A percentile compares a stretch with the other conserved stretches of the same genome.
phyloP scores from a whole-genome alignment of 371 early-diverging fungal species.

The Phascolomyces articulosus region DNA sequence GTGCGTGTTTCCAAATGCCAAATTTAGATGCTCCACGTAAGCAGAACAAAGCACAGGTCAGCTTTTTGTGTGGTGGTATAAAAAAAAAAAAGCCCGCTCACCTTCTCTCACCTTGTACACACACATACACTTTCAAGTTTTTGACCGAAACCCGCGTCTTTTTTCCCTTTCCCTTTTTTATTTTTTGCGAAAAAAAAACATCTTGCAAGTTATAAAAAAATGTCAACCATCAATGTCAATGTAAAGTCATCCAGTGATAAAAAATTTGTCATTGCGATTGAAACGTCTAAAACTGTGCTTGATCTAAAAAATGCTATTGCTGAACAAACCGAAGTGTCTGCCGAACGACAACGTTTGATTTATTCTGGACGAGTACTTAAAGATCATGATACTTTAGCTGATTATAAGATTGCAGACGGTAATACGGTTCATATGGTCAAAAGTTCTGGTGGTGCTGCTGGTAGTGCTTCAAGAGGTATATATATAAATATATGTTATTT shows the following conservation, averaged over 20 bases:
- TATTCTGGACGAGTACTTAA: conserved; percentile 94
- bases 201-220: too few species aligned
- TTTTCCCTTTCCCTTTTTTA: not conserved
- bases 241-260: conserved; percentile 88
- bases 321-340: conserved; percentile 70
- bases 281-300: conserved; percentile 66
- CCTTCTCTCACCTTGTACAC: too few species aligned
- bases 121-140: too few species aligned
- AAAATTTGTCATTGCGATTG: conserved; percentile 73
- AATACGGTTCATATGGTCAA: conserved; percentile 88
- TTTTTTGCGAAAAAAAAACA: not conserved
- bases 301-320: conserved; percentile 83
- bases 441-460: conserved; percentile 51
- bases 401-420: conserved; percentile 82
- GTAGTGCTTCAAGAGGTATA: conserved; percentile 15
- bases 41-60: too few species aligned
- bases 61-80: too few species aligned
- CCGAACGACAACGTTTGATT: conserved; percentile 88
- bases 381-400: conserved; percentile 79
- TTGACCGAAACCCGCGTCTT: not conserved
- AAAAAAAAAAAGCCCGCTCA: too few species aligned
- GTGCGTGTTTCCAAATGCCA: too few species aligned
- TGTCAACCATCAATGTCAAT: conserved; percentile 65
- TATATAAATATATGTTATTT: not conserved
- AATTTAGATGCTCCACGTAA: too few species aligned